phyloP scores from a whole-genome alignment of 257 asterid genomes.

The Thymus quinquecostatus region DNA sequence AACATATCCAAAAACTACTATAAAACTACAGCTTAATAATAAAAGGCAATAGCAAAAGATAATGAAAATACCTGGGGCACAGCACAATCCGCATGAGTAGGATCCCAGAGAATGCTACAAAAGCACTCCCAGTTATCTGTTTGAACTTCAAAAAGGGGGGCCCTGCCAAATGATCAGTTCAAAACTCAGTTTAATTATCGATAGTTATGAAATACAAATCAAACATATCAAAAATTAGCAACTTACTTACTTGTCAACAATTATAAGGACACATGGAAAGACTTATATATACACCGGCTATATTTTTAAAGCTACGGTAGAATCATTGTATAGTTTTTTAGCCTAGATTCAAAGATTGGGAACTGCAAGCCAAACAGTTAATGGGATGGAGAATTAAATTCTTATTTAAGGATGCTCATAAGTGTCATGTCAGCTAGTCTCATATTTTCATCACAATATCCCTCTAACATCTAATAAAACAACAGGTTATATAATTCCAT shows the following conservation, averaged over 20 bases:
- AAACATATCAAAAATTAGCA: not conserved
- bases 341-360: constrained; percentile 8
- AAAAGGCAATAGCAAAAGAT: constrained; percentile 14
- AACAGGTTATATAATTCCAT: no score
- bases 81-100: constrained; percentile 90
- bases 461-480: no score
- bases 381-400: not conserved
- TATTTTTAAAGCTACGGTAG: not conserved
- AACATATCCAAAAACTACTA: constrained; percentile 3
- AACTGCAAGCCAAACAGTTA: constrained; percentile 1
- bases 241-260: not conserved
- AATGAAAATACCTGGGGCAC: constrained; percentile 76
- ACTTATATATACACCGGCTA: not conserved
- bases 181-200: constrained; percentile 4
- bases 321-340: not conserved
- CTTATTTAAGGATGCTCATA: not conserved
- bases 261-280: constrained; percentile 16
- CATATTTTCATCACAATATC: not conserved
- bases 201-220: not conserved
- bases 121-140: constrained; percentile 90
- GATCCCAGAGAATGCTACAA: constrained; percentile 81
- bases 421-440: not conserved
- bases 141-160: constrained; percentile 93
- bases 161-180: constrained; percentile 53
- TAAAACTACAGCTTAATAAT: constrained; percentile 1